These are phyloP conservation scores for Triglochin maritima DNA, from an alignment of 106 monocot genomes.

Conservation along the genomic window DNA sequence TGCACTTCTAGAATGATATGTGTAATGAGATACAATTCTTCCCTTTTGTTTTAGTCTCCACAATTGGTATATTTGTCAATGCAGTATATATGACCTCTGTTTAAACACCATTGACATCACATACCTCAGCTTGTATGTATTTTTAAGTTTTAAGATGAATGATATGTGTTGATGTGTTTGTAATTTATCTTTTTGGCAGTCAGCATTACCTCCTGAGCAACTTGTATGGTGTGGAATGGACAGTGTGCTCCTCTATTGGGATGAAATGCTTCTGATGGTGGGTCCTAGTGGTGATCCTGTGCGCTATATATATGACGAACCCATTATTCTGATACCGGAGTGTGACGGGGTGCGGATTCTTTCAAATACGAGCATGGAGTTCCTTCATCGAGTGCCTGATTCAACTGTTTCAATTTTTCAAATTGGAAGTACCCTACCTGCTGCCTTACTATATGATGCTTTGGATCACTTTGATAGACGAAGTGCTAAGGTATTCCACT, in stretches of 20 bases:
- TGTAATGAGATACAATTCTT: no score
- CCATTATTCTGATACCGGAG: constrained; percentile 77
- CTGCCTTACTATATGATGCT: constrained; percentile 93
- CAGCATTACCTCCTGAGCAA: constrained; percentile 78
- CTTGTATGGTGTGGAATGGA: constrained; percentile 97
- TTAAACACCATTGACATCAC: no score
- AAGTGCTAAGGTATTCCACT: constrained; percentile 70
- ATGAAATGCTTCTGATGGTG: constrained; percentile 81
- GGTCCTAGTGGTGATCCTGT: constrained; percentile 91
- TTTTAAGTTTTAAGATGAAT: no score
- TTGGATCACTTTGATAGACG: constrained; percentile 87
- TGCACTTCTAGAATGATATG: no score
- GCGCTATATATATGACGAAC: constrained; percentile 75
- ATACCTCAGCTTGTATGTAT: no score
- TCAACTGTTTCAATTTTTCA: constrained; percentile 95
- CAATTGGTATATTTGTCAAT: no score
- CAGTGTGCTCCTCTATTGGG: constrained; percentile 95
- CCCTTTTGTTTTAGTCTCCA: no score
- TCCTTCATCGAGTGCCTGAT: constrained; percentile 87
- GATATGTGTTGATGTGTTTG: neutral
- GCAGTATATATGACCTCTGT: no score
- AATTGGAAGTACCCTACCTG: constrained; percentile 82
- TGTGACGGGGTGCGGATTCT: constrained; percentile 95
- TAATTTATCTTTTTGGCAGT: constrained; percentile 32
- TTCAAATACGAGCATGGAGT: constrained; percentile 89